A percentile compares a stretch with the other conserved stretches of the same genome.
Conservation (phyloP, 2,329 filamentous ascomycete species). For the Colletotrichum sp. region DNA sequence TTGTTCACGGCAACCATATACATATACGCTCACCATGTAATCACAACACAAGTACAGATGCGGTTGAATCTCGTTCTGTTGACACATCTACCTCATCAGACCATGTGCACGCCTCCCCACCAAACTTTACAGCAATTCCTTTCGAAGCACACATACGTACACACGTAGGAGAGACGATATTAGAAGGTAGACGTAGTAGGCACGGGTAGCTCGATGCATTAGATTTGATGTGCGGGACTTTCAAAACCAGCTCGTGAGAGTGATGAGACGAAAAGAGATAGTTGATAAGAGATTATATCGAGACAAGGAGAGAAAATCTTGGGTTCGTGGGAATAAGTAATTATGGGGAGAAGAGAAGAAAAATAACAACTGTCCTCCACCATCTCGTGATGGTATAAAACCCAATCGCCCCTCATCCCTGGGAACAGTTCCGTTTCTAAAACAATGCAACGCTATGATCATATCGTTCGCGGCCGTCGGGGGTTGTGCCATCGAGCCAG, state of each 20-base stretch:
- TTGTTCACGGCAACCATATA: not conserved
- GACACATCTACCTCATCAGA: not conserved
- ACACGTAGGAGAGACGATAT: not conserved
- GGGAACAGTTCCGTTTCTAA: not conserved
- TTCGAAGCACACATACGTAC: not conserved
- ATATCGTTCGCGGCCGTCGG: slow-evolving; percentile 14
- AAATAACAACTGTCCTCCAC: not conserved
- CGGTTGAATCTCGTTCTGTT: not conserved
- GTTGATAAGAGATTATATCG: not conserved
- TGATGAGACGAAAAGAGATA: not conserved
- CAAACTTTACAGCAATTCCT: not conserved
- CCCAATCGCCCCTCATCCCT: not conserved
- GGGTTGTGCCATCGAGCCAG: slow-evolving; percentile 24
- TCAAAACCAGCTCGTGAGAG: not conserved
- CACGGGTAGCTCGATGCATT: not conserved
- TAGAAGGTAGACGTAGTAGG: not conserved
- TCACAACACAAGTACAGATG: not conserved
- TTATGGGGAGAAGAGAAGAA: not conserved
- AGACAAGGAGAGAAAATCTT: not conserved
- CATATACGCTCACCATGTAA: not conserved
- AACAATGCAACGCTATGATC: slow-evolving; percentile 21
- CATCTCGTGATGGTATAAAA: not conserved
- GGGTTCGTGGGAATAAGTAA: not conserved
- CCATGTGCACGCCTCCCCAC: not conserved
- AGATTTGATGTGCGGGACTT: not conserved